Percentiles rank a stretch among this genome's conserved stretches.
These are phyloP conservation scores for Osmozyma mogii DNA, from an alignment of 805 yeast genomes.

Conservation along the genomic window DNA sequence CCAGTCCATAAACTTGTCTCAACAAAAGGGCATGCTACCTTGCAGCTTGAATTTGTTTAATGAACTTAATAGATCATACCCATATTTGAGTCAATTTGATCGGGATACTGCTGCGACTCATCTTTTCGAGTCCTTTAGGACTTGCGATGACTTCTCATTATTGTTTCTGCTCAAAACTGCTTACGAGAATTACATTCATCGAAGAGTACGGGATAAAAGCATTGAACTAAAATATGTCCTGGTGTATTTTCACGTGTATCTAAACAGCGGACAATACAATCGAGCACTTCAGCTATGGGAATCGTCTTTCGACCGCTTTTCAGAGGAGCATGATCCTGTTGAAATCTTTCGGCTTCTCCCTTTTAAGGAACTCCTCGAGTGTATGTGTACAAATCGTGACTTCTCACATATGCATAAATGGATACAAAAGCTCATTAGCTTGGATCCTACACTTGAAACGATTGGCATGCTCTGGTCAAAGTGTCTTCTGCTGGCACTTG, in stretches of 20 bases:
- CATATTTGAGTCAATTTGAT: no score
- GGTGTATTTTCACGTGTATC: conserved; percentile 15
- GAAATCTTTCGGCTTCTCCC: conserved; percentile 13
- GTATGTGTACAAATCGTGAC: no score
- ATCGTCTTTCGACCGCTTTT: conserved; percentile 9
- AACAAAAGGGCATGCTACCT: conserved; percentile 1
- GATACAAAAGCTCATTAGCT: no score
- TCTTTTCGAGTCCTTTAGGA: conserved; percentile 6
- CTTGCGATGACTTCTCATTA: conserved; percentile 15
- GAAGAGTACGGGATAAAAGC: conserved; percentile 1
- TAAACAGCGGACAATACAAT: conserved; percentile 18
- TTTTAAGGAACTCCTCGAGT: conserved; percentile 9
- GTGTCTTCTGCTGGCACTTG: conserved; percentile 17
- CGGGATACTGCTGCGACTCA: conserved; percentile 3
- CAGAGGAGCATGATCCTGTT: conserved; percentile 7
- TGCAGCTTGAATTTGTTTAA: conserved; percentile 6
- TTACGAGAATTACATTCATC: conserved; percentile 13
- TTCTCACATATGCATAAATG: no score
- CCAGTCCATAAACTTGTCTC: no score
- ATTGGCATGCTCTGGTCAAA: no score
- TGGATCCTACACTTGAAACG: no score
- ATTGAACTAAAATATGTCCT: conserved; percentile 15
- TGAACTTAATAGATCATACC: not conserved
- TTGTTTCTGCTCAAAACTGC: conserved; percentile 15
- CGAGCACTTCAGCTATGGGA: conserved; percentile 12